Conservation (phyloP, 1,139 yeast genomes). For the Zhuliangozyma parablackwelliae region DNA sequence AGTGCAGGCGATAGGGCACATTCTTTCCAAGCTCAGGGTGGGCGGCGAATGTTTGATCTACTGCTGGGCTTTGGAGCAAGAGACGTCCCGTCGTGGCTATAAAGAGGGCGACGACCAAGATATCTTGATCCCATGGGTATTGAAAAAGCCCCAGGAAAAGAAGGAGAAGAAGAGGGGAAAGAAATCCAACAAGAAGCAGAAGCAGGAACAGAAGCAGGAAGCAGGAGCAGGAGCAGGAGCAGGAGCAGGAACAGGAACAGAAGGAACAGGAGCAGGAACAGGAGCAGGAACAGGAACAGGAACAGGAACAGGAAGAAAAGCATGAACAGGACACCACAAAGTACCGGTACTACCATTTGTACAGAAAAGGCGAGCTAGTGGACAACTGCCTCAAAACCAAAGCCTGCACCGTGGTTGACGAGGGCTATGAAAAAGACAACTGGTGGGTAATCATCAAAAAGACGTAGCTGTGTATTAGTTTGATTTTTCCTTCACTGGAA, state of each 20-base stretch:
- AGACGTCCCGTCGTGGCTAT: constrained; percentile 79
- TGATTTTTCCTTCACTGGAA: no score
- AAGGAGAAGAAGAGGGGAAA: constrained; percentile 15
- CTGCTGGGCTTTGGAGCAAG: constrained; percentile 97
- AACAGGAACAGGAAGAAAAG: constrained; percentile 12
- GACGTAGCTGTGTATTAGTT: constrained; percentile 3
- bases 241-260: background rate
- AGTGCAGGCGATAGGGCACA: constrained; percentile 64
- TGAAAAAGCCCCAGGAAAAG: constrained; percentile 42
- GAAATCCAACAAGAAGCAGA: constrained; percentile 1
- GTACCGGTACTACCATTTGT: constrained; percentile 84
- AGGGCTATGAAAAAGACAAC: constrained; percentile 90
- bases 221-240: no score
- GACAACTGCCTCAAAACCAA: constrained; percentile 68
- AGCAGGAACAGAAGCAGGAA: no score
- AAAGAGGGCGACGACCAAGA: constrained; percentile 90
- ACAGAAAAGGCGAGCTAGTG: constrained; percentile 75
- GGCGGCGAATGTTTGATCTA: constrained; percentile 76
- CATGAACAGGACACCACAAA: constrained; percentile 42
- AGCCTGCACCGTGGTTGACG: constrained; percentile 51
- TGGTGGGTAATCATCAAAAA: constrained; percentile 66
- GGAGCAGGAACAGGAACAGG: constrained; percentile 8
- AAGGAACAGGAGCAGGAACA: no score
- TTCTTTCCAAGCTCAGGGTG: constrained; percentile 51
- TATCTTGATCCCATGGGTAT: constrained; percentile 92